These are phyloP conservation scores for Claviceps pusilla DNA, from an alignment of 2,329 filamentous ascomycete species.

Conservation along the genomic window DNA sequence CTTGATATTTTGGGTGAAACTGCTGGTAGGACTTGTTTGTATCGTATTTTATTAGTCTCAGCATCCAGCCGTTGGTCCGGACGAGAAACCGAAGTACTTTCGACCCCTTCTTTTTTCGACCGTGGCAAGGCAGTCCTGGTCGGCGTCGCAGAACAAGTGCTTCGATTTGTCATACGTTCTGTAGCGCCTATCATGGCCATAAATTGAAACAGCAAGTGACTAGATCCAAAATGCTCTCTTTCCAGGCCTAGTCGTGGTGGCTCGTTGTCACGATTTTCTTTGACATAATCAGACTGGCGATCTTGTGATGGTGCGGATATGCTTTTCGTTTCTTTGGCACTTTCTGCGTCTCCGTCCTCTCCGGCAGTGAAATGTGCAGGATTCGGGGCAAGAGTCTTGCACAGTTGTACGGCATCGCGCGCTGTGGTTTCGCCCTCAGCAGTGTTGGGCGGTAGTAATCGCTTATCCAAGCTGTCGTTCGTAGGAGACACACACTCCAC, in stretches of 20 bases:
- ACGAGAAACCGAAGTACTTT: background rate
- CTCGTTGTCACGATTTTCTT: background rate
- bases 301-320: background rate
- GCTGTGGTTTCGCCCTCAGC: background rate
- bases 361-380: background rate
- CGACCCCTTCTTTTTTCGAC: background rate
- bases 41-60: background rate
- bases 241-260: background rate
- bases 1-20: conserved; percentile 8
- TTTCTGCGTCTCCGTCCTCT: background rate
- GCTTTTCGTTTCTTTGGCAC: background rate
- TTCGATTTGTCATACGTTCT: background rate
- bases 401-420: background rate
- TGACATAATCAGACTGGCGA: background rate
- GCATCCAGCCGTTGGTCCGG: background rate
- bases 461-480: background rate
- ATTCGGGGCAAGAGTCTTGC: background rate
- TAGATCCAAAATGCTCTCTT: background rate
- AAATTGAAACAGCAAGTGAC: conserved; percentile 2
- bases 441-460: background rate
- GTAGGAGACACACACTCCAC: background rate
- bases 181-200: conserved; percentile 4
- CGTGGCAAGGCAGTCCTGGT: background rate
- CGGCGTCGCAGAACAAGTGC: background rate
- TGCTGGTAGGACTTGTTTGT: background rate